Evolutionary conservation across 2,329 filamentous ascomycete genomes (phyloP).

Genomic region (Exophiala sideris): DNA sequence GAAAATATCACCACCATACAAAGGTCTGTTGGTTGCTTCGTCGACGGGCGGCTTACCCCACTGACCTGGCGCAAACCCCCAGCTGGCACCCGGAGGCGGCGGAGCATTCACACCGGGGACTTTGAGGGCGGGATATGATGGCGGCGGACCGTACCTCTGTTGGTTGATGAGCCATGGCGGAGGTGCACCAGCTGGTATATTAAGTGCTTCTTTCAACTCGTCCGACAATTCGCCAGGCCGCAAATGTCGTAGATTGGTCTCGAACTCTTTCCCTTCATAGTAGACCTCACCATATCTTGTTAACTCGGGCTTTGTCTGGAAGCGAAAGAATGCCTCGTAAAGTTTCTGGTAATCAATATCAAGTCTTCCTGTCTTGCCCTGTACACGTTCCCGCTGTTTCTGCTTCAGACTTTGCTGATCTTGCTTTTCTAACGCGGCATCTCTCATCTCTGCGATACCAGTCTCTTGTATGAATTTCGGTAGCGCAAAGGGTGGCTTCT

Average conservation of each 20-base stretch:
- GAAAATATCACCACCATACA: slow-evolving; percentile 94
- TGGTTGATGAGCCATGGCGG: slow-evolving; percentile 98
- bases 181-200: slow-evolving; percentile 87
- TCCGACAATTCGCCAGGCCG: slow-evolving; percentile 88
- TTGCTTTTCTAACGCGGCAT: slow-evolving; percentile 93
- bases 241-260: slow-evolving; percentile 88
- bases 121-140: slow-evolving; percentile 91
- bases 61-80: slow-evolving; percentile 93
- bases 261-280: slow-evolving; percentile 97
- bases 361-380: slow-evolving; percentile 92
- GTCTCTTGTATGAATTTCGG: slow-evolving; percentile 98
- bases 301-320: slow-evolving; percentile 91
- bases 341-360: slow-evolving; percentile 98
- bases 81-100: slow-evolving; percentile 79
- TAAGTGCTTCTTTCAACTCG: slow-evolving; percentile 84
- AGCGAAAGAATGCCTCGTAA: slow-evolving; percentile 97
- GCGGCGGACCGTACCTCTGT: slow-evolving; percentile 87
- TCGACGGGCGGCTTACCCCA: slow-evolving; percentile 96
- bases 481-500: slow-evolving; percentile 88
- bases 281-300: slow-evolving; percentile 98
- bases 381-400: slow-evolving; percentile 89
- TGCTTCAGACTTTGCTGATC: slow-evolving; percentile 88
- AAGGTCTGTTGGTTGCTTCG: slow-evolving; percentile 75
- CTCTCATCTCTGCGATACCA: slow-evolving; percentile 96
- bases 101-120: slow-evolving; percentile 93